Percentiles rank a stretch among this genome's conserved stretches.
These are phyloP conservation scores for Cordyceps fumosorosea DNA, from an alignment of 2,329 filamentous ascomycete genomes.

Conservation along the genomic window DNA sequence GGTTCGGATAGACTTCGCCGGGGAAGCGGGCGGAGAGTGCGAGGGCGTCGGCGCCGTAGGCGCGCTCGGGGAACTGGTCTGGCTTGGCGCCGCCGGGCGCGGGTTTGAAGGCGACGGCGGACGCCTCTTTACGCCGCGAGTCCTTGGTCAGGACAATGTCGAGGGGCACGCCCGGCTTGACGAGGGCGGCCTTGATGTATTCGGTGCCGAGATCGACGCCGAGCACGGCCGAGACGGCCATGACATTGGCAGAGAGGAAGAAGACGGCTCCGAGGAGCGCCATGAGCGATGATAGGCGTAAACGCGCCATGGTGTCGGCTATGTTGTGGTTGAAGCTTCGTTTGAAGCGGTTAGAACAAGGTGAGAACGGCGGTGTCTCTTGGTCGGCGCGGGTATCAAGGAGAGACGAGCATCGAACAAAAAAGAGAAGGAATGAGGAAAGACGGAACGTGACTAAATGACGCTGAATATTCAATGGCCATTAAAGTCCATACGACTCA, in stretches of 20 bases:
- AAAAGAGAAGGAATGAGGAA: not conserved
- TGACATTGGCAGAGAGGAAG: constrained; percentile 36
- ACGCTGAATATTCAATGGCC: not conserved
- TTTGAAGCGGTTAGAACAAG: not conserved
- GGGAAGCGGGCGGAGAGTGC: constrained; percentile 83
- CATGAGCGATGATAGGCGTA: constrained; percentile 29
- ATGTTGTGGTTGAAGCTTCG: not conserved
- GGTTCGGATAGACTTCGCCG: constrained; percentile 86
- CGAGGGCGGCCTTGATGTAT: constrained; percentile 91
- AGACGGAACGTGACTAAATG: not conserved
- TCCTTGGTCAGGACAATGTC: constrained; percentile 98
- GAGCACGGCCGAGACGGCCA: constrained; percentile 65
- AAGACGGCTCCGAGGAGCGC: constrained; percentile 33
- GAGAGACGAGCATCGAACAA: not conserved
- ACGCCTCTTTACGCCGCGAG: constrained; percentile 89
- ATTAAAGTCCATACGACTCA: not conserved
- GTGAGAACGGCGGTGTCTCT: not conserved
- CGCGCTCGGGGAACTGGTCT: constrained; percentile 73
- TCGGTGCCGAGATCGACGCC: constrained; percentile 93
- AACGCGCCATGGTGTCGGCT: constrained; percentile 25
- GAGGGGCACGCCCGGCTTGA: constrained; percentile 94
- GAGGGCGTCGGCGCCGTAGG: constrained; percentile 87
- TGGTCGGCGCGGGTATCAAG: not conserved
- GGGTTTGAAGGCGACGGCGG: constrained; percentile 90
- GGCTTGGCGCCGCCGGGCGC: constrained; percentile 55